Evolutionary conservation across 192 early-diverging fungal genomes (phyloP), one percentile per base, ranked within the genome.

Genomic region (Lunasporangiospora selenospora): DNA sequence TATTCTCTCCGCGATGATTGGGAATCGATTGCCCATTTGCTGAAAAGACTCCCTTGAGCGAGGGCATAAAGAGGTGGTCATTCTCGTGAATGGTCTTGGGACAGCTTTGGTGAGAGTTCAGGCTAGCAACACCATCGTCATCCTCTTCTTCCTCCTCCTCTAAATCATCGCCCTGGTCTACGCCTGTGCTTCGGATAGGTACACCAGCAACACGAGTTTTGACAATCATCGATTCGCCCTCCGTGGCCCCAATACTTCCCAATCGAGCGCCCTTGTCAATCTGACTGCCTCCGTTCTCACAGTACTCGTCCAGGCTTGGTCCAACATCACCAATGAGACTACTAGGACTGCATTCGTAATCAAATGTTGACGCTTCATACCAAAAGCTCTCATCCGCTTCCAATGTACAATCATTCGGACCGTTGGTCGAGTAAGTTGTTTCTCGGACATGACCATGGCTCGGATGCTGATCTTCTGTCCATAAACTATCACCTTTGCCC

Each of bases 301-400:
- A 7, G 40, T 44, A 62, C 24, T 73, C 58, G 8, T 59, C 58
- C 41, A 63, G 47, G 1, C 59, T 55, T 13, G 53, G 21, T 8
- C 61, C 69, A 33, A 73, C 56, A 0, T 50, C 69, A 36, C 63
- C 58, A 24, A 73, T 42, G 16, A 62, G 39, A 21, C 69, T 73
- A 13, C 54, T 55, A 24, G 65, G 65, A 15, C 55, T 63, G 43
- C 34, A 73, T 2, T 61, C 69, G 46, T 73, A 73, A 16, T 73
- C 69, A 3, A 73, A n/a, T 0, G 60, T 73, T 30, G 60, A 73
- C 3, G 59, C 45, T 30, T 73, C 69, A 1, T 73, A 59, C 69
- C 69, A 73, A 53, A 63, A 73, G 49, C 69, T 73, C 37, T 73
- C 69, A n/a, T 73, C 63, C 16, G 46, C 67, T 29, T 71, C 69